Evolutionary conservation across 306 rosid genomes (phyloP), one percentile per base, ranked within the genome.

Genomic region (Medicago ruthenica): DNA sequence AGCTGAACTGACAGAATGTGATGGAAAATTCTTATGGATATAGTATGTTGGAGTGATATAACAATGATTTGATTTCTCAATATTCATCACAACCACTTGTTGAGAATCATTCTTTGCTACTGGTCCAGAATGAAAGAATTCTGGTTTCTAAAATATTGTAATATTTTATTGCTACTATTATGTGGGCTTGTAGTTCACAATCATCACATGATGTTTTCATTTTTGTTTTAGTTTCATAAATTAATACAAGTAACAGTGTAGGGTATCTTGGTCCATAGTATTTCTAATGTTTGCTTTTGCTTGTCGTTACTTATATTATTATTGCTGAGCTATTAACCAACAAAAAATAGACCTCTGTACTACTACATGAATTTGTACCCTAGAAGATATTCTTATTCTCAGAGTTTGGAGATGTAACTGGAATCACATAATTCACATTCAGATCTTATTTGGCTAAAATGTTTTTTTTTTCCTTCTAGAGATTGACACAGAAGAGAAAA

Each of bases 21-120:
- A 89, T 80, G 88, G 77, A 86, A 89, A 92, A 93, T 91, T 91
- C 92, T 79, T 80, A 80, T 76, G 82, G 87, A 76, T 83, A 75
- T 83, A 40, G 37, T 34, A 76, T 76, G 80, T 70, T 71, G 81
- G 85, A 87, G 76, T 83, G 76, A 80, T 68, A 44, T 76, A 77
- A 62, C 63, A 62, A 64, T 65, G 84, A 82, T 88, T 82, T 79
- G 81, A 71, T 80, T 80, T 80, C 75, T 39, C 57, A 66, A 65
- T 76, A 73, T 79, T 87, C 81, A 69, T 81, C 70, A 57, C 78
- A 76, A 72, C 87, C 92, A 84, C 90, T 81, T 47, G 71, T 87
- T 81, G 72, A 42, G 79, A 78, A 84, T 85, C 83, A 84, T 73
- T 79, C 79, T 55, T 70, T 84, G 60, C 63, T 75, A 16, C 77